These are phyloP conservation scores for Porphyrellus cyaneotinctus DNA, from an alignment of 768 basidiomycete genomes.

Conservation along the genomic window DNA sequence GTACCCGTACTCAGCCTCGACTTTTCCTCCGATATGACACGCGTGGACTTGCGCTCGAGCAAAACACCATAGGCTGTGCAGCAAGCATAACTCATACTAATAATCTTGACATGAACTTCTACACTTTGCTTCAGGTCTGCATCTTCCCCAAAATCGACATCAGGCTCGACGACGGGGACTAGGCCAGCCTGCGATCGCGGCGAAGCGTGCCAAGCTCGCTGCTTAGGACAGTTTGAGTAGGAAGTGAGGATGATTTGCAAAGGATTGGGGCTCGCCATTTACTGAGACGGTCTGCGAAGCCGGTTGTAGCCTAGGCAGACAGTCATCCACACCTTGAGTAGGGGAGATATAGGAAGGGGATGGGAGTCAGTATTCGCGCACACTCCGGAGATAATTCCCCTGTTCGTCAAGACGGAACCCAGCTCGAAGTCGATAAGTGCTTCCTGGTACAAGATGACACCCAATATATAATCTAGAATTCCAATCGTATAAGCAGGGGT, in stretches of 20 bases:
- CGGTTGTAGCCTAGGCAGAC: slow-evolving; percentile 40
- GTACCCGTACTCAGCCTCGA: not conserved
- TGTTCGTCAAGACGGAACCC: slow-evolving; percentile 39
- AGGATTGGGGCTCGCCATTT: slow-evolving; percentile 51
- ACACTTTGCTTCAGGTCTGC: slow-evolving; percentile 43
- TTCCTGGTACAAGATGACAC: slow-evolving; percentile 49
- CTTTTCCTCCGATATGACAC: not conserved
- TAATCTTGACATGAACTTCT: slow-evolving; percentile 44
- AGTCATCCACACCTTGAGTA: slow-evolving; percentile 47
- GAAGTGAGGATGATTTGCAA: slow-evolving; percentile 39
- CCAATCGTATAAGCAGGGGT: not conserved
- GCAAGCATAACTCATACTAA: slow-evolving; percentile 42
- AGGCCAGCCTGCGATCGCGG: slow-evolving; percentile 46
- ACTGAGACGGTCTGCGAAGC: slow-evolving; percentile 45
- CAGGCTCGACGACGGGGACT: slow-evolving; percentile 52
- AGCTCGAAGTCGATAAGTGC: slow-evolving; percentile 49
- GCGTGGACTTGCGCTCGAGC: slow-evolving; percentile 39
- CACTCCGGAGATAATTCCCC: slow-evolving; percentile 47
- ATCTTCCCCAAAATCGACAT: slow-evolving; percentile 48
- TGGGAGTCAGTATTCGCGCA: slow-evolving; percentile 49
- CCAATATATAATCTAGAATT: slow-evolving; percentile 43
- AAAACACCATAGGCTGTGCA: slow-evolving; percentile 45
- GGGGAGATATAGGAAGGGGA: slow-evolving; percentile 40
- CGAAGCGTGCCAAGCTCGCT: slow-evolving; percentile 45
- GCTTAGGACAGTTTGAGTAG: slow-evolving; percentile 43